Percentiles rank a stretch among this genome's conserved stretches.
Conservation (phyloP, 2,329 filamentous ascomycete species). For the Metarhizium sp. region DNA sequence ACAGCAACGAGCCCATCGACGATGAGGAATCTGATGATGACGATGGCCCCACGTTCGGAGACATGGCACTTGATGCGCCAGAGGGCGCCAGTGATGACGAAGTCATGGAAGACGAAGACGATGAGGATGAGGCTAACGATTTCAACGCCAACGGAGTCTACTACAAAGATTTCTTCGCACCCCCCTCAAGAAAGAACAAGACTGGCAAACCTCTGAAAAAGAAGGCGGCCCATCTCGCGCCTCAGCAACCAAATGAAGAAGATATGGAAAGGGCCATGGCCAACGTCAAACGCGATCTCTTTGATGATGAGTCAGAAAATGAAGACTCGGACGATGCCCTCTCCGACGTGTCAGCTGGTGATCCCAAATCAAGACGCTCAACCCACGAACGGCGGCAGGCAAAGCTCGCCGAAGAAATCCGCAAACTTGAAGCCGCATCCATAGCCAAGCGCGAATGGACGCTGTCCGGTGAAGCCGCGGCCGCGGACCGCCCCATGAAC, state of each 20-base stretch:
- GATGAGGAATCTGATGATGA: constrained; percentile 60
- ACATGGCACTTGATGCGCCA: constrained; percentile 64
- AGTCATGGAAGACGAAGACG: constrained; percentile 28
- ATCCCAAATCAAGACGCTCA: constrained; percentile 66
- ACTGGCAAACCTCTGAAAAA: constrained; percentile 29
- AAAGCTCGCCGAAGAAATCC: constrained; percentile 81
- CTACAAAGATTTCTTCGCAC: constrained; percentile 91
- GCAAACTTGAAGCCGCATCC: constrained; percentile 78
- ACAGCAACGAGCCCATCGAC: constrained; percentile 23
- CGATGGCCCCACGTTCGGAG: constrained; percentile 73
- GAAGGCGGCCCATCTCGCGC: constrained; percentile 27
- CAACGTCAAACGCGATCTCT: constrained; percentile 80
- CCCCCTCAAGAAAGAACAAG: constrained; percentile 64
- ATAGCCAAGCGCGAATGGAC: constrained; percentile 89
- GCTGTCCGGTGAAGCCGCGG: constrained; percentile 77
- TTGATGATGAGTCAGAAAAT: constrained; percentile 64
- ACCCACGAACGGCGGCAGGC: constrained; percentile 81
- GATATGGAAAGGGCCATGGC: constrained; percentile 78
- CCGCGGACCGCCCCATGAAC: constrained; percentile 74
- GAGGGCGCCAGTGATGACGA: constrained; percentile 62
- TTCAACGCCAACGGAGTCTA: constrained; percentile 79
- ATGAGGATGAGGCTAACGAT: constrained; percentile 48
- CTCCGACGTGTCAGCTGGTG: constrained; percentile 56
- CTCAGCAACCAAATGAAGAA: constrained; percentile 43
- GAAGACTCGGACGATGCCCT: constrained; percentile 57